phyloP scores from a whole-genome alignment of 306 rosid species.

The Carpinus fangiana region DNA sequence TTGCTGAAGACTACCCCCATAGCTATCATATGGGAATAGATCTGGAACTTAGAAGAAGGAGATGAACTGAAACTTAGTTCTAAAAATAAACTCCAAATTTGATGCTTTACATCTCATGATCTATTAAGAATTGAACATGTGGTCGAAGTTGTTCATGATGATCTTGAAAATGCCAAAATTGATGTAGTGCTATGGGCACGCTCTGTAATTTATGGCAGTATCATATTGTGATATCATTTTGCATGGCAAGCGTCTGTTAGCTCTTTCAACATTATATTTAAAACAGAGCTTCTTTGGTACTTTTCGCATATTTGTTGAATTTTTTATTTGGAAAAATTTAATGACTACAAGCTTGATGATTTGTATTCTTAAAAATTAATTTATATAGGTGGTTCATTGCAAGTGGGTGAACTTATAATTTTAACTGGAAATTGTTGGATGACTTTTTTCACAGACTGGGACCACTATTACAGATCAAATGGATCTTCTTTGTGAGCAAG shows the following conservation, averaged over 20 bases:
- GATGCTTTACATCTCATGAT: background rate
- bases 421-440: slow-evolving; percentile 14
- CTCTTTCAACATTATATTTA: background rate
- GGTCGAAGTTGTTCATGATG: background rate
- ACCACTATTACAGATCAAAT: slow-evolving; percentile 80
- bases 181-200: background rate
- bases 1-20: background rate
- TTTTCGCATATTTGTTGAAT: background rate
- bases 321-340: background rate
- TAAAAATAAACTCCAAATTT: background rate
- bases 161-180: background rate
- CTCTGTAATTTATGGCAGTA: background rate
- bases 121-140: background rate
- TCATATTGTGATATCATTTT: background rate
- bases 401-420: slow-evolving; percentile 6
- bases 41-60: background rate
- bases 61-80: background rate
- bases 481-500: slow-evolving; percentile 89
- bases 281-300: background rate
- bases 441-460: slow-evolving; percentile 61
- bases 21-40: slow-evolving; percentile 1
- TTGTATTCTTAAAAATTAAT: background rate
- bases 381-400: background rate
- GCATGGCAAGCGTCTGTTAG: background rate
- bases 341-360: background rate